Conservation (phyloP, 148 eudicot genomes). For the Rhododendron ferrugineum region DNA sequence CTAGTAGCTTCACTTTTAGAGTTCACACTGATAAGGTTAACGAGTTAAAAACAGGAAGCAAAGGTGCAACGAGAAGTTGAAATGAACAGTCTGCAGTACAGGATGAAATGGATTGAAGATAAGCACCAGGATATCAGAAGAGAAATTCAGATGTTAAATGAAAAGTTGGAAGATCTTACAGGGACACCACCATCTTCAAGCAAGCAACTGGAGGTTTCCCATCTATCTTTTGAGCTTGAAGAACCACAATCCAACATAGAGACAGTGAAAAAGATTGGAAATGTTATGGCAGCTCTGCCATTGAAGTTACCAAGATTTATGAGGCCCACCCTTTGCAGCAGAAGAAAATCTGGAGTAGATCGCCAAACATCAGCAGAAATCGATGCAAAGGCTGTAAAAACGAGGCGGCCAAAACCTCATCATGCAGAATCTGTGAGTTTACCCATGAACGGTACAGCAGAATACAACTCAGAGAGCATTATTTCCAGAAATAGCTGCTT, state of each 20-base stretch:
- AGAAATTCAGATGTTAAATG: constrained; percentile 14
- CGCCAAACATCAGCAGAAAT: not conserved
- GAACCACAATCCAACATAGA: constrained; percentile 1
- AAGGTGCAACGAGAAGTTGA: not conserved
- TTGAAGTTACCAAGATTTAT: constrained; percentile 21
- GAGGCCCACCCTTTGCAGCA: constrained; percentile 23
- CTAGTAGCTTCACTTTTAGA: not conserved
- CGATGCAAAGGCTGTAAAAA: constrained; percentile 1
- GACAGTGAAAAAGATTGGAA: not conserved
- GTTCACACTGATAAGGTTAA: not conserved
- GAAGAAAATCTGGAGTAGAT: constrained; percentile 13
- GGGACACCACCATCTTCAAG: constrained; percentile 6
- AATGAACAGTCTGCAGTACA: constrained; percentile 13
- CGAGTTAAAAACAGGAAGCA: not conserved
- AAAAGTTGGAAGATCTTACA: constrained; percentile 14
- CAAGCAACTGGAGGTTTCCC: constrained; percentile 13
- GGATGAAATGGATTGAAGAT: constrained; percentile 20
- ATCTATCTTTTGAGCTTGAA: constrained; percentile 2
- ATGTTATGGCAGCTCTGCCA: not conserved
- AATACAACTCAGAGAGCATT: constrained; percentile 18
- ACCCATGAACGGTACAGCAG: constrained; percentile 8
- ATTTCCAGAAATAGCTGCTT: constrained; percentile 23
- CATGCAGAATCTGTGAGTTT: constrained; percentile 20
- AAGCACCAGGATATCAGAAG: constrained; percentile 8
- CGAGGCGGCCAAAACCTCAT: not conserved